Evolutionary conservation across 225 moss, liverwort and hornwort species (phyloP), one percentile per base, ranked within the genome.

Genomic region (Physcomitrium patens): DNA sequence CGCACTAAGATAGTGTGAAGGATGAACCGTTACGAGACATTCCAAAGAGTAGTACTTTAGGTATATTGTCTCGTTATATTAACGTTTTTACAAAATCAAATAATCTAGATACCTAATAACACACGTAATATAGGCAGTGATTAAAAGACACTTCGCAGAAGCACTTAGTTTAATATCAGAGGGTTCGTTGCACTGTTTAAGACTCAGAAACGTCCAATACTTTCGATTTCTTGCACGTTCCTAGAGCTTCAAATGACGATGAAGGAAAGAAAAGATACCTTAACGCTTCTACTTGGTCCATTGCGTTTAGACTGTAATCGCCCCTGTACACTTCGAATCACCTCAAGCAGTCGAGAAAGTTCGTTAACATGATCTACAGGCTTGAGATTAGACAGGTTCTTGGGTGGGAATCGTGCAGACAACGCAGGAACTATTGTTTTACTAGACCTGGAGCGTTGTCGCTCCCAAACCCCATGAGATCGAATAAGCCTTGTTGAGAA

Each of bases 401-500:
- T 72, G 73, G 64, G 63, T 71, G 72, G 83, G 84, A 85, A 86
- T 75, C 75, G 76, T 57, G 52, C 67, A 76, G 78, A 76, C 10
- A 74, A 44, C 65, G 79, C 56, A 57, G 82, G 77, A 11, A 51
- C 9, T 50, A 70, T 45, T 9, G 65, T 64, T 56, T 60, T 65
- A 46, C 65, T 62, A 46, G 44, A 55, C 58, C 61, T 81, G 44
- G 72, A 63, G 37, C 70, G 53, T 65, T 70, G 69, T 46, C 73
- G 85, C 65, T 81, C 83, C 79, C 68, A 81, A 68, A 93, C 75
- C 64, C 93, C 95, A 81, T 92, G 92, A 71, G 64, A 86, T 60
- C 95, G 95, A 80, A 99, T 86, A 88, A 99, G 84, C 74, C 80
- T 90, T 62, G 93, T 92, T 63, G 99, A 91, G 54, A 92, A 95